A percentile compares a stretch with the other conserved stretches of the same genome.
phyloP scores from a whole-genome alignment of 192 early-diverging fungal genomes.

The Coemansia reversa region DNA sequence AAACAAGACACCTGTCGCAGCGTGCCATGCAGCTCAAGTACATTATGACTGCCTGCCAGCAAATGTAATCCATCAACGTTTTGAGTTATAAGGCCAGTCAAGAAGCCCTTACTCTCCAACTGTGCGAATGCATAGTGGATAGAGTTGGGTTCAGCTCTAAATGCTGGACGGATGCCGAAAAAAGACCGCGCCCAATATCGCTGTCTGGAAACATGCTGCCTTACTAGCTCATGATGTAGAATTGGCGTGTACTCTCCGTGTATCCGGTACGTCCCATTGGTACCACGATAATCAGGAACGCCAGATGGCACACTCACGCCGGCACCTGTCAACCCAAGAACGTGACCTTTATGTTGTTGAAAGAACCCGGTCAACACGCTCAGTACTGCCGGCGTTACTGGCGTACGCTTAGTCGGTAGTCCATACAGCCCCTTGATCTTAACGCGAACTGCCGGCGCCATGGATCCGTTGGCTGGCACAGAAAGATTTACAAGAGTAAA shows the following conservation, averaged over 20 bases:
- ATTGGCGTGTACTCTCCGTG: slow-evolving; percentile 83
- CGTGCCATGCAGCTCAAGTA: slow-evolving; percentile 87
- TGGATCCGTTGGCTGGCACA: neutral
- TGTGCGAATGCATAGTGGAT: slow-evolving; percentile 65
- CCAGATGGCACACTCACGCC: slow-evolving; percentile 66
- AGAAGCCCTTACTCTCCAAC: slow-evolving; percentile 51
- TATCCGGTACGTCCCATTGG: slow-evolving; percentile 66
- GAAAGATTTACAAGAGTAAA: neutral
- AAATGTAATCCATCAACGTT: slow-evolving; percentile 88
- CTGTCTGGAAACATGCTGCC: slow-evolving; percentile 62
- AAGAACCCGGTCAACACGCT: slow-evolving; percentile 25
- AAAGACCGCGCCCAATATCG: slow-evolving; percentile 92
- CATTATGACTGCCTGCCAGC: slow-evolving; percentile 56
- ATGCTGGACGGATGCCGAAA: slow-evolving; percentile 75
- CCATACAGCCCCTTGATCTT: slow-evolving; percentile 43
- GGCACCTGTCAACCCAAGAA: slow-evolving; percentile 43
- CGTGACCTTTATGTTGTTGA: slow-evolving; percentile 28
- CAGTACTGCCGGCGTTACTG: slow-evolving; percentile 25
- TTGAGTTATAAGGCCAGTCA: slow-evolving; percentile 77
- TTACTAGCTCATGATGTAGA: slow-evolving; percentile 71
- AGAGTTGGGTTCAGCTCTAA: slow-evolving; percentile 67
- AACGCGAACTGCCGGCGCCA: slow-evolving; percentile 28
- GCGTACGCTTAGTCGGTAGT: slow-evolving; percentile 29
- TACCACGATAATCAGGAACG: slow-evolving; percentile 86
- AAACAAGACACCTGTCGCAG: slow-evolving; percentile 74